These are phyloP conservation scores for Nakazawaea ambrosiae DNA, from an alignment of 805 yeast genomes.

Conservation along the genomic window DNA sequence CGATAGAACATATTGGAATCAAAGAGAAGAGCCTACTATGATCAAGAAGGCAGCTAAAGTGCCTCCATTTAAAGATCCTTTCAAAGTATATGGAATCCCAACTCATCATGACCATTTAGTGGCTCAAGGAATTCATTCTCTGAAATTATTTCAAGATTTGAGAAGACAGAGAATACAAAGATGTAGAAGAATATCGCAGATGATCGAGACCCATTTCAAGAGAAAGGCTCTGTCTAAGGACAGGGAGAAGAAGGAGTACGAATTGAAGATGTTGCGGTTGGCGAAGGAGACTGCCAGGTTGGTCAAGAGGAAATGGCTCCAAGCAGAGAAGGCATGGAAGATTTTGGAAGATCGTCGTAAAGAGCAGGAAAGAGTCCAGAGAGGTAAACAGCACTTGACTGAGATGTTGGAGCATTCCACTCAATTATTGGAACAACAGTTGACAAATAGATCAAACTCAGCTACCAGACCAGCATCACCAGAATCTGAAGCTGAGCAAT, in stretches of 20 bases:
- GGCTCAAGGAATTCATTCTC: conserved; percentile 65
- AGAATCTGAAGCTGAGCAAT: not conserved
- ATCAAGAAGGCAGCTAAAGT: conserved; percentile 24
- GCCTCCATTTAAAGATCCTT: conserved; percentile 36
- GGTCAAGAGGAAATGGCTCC: conserved; percentile 83
- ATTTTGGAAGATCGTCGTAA: conserved; percentile 70
- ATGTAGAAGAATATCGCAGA: conserved; percentile 65
- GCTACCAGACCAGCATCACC: conserved; percentile 19
- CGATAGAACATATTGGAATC: conserved; percentile 40
- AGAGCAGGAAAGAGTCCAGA: conserved; percentile 70
- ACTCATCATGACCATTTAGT: conserved; percentile 70
- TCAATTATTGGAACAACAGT: conserved; percentile 79
- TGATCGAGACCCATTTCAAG: conserved; percentile 83
- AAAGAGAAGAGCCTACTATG: conserved; percentile 31
- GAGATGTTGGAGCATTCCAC: conserved; percentile 90
- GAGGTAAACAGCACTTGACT: conserved; percentile 82
- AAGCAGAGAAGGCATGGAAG: conserved; percentile 77
- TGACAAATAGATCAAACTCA: conserved; percentile 30
- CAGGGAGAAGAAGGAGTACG: conserved; percentile 66
- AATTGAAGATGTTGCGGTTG: conserved; percentile 56
- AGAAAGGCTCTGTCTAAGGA: conserved; percentile 86
- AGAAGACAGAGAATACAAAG: conserved; percentile 58
- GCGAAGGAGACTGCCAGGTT: conserved; percentile 81
- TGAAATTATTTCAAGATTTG: conserved; percentile 62
- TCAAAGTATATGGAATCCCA: conserved; percentile 26